Percentiles rank a stretch among this genome's conserved stretches.
Conservation (phyloP, 2,329 filamentous ascomycete genomes). For the Pseudomassariella vexata region DNA sequence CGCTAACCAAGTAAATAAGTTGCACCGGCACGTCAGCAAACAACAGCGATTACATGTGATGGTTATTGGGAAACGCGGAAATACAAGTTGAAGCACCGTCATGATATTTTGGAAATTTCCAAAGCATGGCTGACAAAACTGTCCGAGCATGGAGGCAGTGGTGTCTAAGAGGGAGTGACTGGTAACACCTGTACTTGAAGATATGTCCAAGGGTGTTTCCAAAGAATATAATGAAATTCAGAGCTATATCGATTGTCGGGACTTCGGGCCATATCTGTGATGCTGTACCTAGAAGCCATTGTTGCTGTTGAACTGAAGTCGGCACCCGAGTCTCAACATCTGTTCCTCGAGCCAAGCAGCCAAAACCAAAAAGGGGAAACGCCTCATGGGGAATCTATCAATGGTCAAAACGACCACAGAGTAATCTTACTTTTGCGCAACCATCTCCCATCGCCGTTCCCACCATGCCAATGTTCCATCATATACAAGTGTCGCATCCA, state of each 20-base stretch:
- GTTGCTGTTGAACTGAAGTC: conserved; percentile 19
- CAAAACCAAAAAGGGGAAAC: conserved; percentile 17
- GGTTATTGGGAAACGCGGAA: no score
- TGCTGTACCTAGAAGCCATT: conserved; percentile 17
- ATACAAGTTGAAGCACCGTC: no score
- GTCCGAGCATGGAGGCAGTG: no score
- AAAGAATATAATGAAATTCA: conserved; percentile 13
- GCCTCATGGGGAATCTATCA: conserved; percentile 24
- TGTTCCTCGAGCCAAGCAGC: conserved; percentile 15
- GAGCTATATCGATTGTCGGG: conserved; percentile 19
- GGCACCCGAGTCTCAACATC: conserved; percentile 15
- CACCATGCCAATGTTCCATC: conserved; percentile 12
- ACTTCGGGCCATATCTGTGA: conserved; percentile 14
- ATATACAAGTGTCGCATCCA: conserved; percentile 21
- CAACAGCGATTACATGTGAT: no score
- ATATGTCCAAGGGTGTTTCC: no score
- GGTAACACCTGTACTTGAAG: no score
- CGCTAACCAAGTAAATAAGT: no score
- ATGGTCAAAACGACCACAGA: conserved; percentile 15
- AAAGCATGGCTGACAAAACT: no score
- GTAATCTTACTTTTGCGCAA: conserved; percentile 15
- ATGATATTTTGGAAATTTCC: no score
- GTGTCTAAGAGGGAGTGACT: no score
- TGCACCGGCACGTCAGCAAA: no score
- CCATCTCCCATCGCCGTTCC: conserved; percentile 15